These are phyloP conservation scores for Athelia sp. DNA, from an alignment of 1,284 basidiomycete genomes.

Conservation along the genomic window DNA sequence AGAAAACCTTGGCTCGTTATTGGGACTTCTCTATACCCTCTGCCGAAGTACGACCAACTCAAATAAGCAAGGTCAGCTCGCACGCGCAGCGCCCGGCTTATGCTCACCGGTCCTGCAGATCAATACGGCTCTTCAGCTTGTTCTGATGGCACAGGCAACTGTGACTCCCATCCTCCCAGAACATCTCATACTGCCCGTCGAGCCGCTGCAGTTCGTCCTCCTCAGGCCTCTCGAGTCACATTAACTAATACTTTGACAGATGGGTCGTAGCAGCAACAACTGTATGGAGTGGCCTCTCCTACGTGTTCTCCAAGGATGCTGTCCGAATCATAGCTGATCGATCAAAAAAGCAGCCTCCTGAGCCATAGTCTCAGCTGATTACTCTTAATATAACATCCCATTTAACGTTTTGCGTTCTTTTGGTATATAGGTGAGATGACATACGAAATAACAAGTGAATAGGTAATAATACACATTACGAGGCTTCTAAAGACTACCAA, in stretches of 20 bases:
- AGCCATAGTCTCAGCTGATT: conserved; percentile 7
- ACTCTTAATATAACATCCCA: too few relatives aligned
- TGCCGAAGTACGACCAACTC: conserved; percentile 88
- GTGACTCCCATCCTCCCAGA: conserved; percentile 75
- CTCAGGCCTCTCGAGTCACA: background rate
- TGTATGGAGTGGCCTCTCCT: conserved; percentile 88
- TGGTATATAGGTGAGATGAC: too few relatives aligned
- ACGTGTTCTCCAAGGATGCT: conserved; percentile 72
- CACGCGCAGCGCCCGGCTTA: background rate
- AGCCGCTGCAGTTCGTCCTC: conserved; percentile 39
- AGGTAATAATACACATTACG: conserved; percentile 14
- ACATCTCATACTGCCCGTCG: conserved; percentile 51
- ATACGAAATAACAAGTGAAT: background rate
- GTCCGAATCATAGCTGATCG: conserved; percentile 51
- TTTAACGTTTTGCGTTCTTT: too few relatives aligned
- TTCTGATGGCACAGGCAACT: conserved; percentile 87
- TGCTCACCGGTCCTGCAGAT: conserved; percentile 40
- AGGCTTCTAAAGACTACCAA: conserved; percentile 13
- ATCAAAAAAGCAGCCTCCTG: conserved; percentile 21
- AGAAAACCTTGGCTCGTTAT: conserved; percentile 91
- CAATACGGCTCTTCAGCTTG: conserved; percentile 90
- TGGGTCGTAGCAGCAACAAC: conserved; percentile 87
- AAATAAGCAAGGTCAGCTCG: conserved; percentile 76
- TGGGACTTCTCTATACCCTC: conserved; percentile 95
- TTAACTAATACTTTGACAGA: conserved; percentile 34